Evolutionary conservation across 2,329 filamentous ascomycete genomes (phyloP).

Genomic region (Clonostachys rosea): DNA sequence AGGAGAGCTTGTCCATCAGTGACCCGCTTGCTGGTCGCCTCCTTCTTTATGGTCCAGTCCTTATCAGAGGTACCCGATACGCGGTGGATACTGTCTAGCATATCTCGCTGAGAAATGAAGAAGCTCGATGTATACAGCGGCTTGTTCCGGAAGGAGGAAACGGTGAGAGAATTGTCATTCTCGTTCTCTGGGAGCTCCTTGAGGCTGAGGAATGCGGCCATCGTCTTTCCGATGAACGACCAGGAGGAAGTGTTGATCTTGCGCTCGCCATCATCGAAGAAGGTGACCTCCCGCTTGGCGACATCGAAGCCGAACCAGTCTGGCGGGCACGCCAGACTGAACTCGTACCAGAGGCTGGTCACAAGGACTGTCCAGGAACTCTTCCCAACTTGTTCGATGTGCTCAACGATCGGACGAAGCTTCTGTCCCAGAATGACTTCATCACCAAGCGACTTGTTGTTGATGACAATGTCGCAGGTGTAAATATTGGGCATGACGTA

Average conservation of each 20-base stretch:
- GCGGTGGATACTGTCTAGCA: slow-evolving; percentile 55
- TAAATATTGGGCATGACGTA: slow-evolving; percentile 53
- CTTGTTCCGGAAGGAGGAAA: slow-evolving; percentile 31
- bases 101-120: slow-evolving; percentile 55
- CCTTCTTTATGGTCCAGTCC: slow-evolving; percentile 55
- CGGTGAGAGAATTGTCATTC: slow-evolving; percentile 27
- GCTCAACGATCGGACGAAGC: too few species aligned
- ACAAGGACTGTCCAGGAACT: slow-evolving; percentile 38
- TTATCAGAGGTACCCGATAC: slow-evolving; percentile 50
- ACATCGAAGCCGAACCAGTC: slow-evolving; percentile 43
- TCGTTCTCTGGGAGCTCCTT: slow-evolving; percentile 34
- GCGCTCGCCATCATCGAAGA: slow-evolving; percentile 50
- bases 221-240: slow-evolving; percentile 49
- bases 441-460: slow-evolving; percentile 5
- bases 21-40: slow-evolving; percentile 41
- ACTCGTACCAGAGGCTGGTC: slow-evolving; percentile 51
- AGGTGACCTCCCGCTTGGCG: slow-evolving; percentile 26
- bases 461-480: slow-evolving; percentile 30
- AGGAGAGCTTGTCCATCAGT: slow-evolving; percentile 39
- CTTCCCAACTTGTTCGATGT: too few species aligned
- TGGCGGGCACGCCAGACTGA: slow-evolving; percentile 32
- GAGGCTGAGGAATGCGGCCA: slow-evolving; percentile 42
- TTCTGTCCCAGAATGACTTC: too few species aligned
- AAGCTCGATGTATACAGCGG: slow-evolving; percentile 51
- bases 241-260: slow-evolving; percentile 53